These are phyloP conservation scores for Aspergillus quadricinctus DNA, from an alignment of 2,329 filamentous ascomycete genomes.

Conservation along the genomic window DNA sequence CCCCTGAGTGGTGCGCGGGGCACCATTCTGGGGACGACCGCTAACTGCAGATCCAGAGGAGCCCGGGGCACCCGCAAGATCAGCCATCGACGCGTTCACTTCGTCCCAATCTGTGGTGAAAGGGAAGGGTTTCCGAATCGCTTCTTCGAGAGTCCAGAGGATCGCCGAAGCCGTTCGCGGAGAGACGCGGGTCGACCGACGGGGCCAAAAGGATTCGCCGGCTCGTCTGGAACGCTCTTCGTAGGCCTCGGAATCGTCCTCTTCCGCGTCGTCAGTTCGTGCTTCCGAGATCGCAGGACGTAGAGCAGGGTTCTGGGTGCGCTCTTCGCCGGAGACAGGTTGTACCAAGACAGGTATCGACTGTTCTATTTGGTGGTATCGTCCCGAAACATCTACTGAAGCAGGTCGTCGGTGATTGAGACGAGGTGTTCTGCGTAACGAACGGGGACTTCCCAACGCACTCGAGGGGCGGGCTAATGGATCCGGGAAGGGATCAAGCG, in stretches of 20 bases:
- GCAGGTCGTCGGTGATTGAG: conserved; percentile 37
- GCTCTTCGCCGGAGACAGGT: conserved; percentile 12
- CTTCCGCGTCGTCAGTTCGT: conserved; percentile 28
- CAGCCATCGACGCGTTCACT: conserved; percentile 89
- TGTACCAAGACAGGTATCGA: conserved; percentile 23
- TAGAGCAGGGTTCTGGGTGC: conserved; percentile 18
- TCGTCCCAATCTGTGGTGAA: conserved; percentile 83
- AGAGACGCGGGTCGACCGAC: conserved; percentile 60
- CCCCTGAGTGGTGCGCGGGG: conserved; percentile 48
- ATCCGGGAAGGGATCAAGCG: conserved; percentile 41
- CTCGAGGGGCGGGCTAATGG: conserved; percentile 47
- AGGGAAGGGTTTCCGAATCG: conserved; percentile 71
- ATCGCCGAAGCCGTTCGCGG: conserved; percentile 83
- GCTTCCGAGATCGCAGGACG: conserved; percentile 31
- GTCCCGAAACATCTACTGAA: conserved; percentile 42
- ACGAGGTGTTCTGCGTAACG: conserved; percentile 50
- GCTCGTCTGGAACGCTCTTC: conserved; percentile 27
- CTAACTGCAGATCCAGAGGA: conserved; percentile 45
- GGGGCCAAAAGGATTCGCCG: conserved; percentile 51
- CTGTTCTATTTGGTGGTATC: conserved; percentile 22
- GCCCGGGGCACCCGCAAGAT: conserved; percentile 62
- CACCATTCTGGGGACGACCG: conserved; percentile 55
- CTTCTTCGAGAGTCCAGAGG: conserved; percentile 87
- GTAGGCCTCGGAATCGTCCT: conserved; percentile 19
- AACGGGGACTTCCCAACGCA: conserved; percentile 49